Evolutionary conservation across 1,284 basidiomycete genomes (phyloP), one percentile per base, ranked within the genome.

Genomic region (Trametes hirsuta): DNA sequence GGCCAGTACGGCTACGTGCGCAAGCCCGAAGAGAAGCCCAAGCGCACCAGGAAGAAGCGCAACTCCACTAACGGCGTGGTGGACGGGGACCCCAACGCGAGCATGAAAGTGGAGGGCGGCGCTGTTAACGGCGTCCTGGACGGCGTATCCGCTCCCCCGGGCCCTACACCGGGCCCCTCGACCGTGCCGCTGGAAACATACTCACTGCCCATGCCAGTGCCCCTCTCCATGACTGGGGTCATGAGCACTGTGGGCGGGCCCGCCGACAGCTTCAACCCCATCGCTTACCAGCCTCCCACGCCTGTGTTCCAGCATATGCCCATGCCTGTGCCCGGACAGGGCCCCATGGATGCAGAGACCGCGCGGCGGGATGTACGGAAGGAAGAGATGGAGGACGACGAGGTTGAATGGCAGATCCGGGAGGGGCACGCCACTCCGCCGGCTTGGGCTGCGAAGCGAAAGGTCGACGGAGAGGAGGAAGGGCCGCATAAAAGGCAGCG

Each of bases 1-100:
- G 89, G 88, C 0, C 89, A 90, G 63, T 90, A 90, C 64, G 88
- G 88, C 35, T 91, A 89, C 62, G 87, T 91, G 50, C 86, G 90
- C 21, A 82, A 84, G 65, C 76, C 85, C 0, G 88, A 90, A 64
- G 85, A 84, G 65, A 89, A 85, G 69, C 77, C 78, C 0, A 89
- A 83, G 70, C 82, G 82, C 30, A 64, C 72, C 11, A 77, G 85
- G 58, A 87, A 80, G 72, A 86, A 79, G 68, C 58, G 62, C 25
- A 49, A 46, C 40, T 52, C 42, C 30, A 45, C 47, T 11, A 61
- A 55, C 25, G 59, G 55, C 21, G 61, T 22, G 9, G 49, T 12
- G 4, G 25, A 51, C 39, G 39, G 34, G 18, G 42, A 47, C 35
- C 44, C 25, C 37, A 44, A 21, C 35, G 45, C 14, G 6, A 36